Conservation (phyloP, 345 rosid species). For the Hevea brasiliensis region DNA sequence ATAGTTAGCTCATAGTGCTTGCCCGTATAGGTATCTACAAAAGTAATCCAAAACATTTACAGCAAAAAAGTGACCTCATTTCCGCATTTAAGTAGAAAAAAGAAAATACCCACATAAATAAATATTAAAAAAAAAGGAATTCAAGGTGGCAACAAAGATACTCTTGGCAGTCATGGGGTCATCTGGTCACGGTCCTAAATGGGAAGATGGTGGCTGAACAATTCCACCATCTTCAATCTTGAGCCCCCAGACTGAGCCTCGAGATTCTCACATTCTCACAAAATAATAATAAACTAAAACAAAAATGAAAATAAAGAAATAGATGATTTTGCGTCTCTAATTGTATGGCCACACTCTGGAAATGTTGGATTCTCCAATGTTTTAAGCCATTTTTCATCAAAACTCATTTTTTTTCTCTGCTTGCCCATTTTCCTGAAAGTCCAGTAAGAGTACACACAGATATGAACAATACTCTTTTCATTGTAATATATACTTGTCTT, state of each 20-base stretch:
- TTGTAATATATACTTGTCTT: too few species aligned
- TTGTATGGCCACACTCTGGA: conserved; percentile 42
- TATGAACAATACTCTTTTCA: conserved; percentile 1
- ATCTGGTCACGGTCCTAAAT: conserved; percentile 14
- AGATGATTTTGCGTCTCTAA: conserved; percentile 26
- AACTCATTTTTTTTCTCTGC: background rate
- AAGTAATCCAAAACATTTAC: conserved; percentile 18
- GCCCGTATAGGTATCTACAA: conserved; percentile 29
- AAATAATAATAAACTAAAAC: background rate
- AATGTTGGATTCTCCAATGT: conserved; percentile 44
- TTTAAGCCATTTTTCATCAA: background rate
- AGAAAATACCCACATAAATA: background rate
- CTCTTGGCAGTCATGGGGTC: too few species aligned
- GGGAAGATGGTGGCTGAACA: conserved; percentile 32
- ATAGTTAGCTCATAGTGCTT: conserved; percentile 28
- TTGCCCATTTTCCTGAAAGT: background rate
- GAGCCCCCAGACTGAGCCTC: conserved; percentile 26
- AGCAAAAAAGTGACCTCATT: conserved; percentile 32
- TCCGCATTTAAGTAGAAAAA: too few species aligned
- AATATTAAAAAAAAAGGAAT: background rate
- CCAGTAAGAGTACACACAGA: conserved; percentile 6
- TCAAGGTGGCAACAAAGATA: conserved; percentile 11
- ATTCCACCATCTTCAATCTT: conserved; percentile 38
- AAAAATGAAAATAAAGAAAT: background rate
- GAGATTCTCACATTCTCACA: conserved; percentile 55